Evolutionary conservation across 257 asterid genomes (phyloP), one percentile per base, ranked within the genome.

Genomic region (Anisodus acutangulus): DNA sequence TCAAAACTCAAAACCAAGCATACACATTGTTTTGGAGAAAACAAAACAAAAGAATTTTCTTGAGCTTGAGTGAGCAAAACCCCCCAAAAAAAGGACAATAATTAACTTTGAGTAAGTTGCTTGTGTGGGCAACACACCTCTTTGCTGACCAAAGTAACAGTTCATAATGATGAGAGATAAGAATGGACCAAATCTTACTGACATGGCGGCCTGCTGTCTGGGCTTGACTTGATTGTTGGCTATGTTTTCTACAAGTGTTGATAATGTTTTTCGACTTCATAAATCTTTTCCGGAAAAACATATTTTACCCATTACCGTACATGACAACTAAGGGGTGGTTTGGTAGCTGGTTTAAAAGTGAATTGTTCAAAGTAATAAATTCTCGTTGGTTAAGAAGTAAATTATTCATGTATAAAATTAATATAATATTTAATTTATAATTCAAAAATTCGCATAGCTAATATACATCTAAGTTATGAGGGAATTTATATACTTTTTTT

Each of bases 141-240:
- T 22, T 22, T 22, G 26, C 26, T 22, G 62, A n/a, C 4, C 19
- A 12, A 15, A 15, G 62, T 17, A 4, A 4, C 62, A 57, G 10
- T 58, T 22, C 64, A 6, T 58, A 58, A 58, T 58, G 19, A 64
- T 64, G 45, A 63, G 51, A 45, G 58, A 72, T 71, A 9, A 71
- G 79, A n/a, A 41, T 74, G 81, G 81, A 74, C 81, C 45, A 74
- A 74, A 49, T 49, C 12, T 5, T 16, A 22, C 80, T 74, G 80
- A 47, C 59, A 74, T 5, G 60, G 80, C 41, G 43, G 80, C 62
- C 45, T 19, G 3, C 10, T 74, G 80, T 47, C 62, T 74, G 60
- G 60, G 13, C 80, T 74, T 49, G 59, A 72, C 39, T 72, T 71
- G 41, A 47, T 47, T 9, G 80, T 57, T 55, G 6, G 45, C 6